A percentile compares a stretch with the other conserved stretches of the same genome.
Evolutionary conservation across 2,329 filamentous ascomycete species (phyloP).

Genomic region (Aspergillus niger): DNA sequence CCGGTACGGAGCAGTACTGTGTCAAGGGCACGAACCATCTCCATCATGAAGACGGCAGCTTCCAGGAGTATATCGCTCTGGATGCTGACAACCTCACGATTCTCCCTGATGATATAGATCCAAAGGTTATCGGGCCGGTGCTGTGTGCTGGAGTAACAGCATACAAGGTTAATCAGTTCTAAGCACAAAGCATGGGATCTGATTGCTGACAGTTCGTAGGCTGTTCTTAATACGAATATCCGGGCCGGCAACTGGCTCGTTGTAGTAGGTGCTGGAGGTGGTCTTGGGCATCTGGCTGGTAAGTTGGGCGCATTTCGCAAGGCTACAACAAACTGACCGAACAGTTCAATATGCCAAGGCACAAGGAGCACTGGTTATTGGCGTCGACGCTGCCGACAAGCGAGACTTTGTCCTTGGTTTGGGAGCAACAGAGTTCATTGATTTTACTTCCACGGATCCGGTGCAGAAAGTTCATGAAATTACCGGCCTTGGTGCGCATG

Average conservation of each 20-base stretch:
- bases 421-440: slow-evolving; percentile 45
- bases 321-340: background rate
- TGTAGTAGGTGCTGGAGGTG: slow-evolving; percentile 51
- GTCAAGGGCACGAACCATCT: slow-evolving; percentile 47
- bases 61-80: slow-evolving; percentile 49
- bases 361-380: slow-evolving; percentile 46
- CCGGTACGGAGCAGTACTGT: slow-evolving; percentile 46
- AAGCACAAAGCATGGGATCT: background rate
- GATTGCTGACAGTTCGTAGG: slow-evolving; percentile 26
- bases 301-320: slow-evolving; percentile 7
- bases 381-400: slow-evolving; percentile 46
- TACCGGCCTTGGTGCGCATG: slow-evolving; percentile 45
- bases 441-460: slow-evolving; percentile 42
- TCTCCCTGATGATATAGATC: slow-evolving; percentile 47
- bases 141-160: slow-evolving; percentile 50
- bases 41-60: slow-evolving; percentile 51
- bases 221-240: slow-evolving; percentile 46
- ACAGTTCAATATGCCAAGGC: slow-evolving; percentile 49
- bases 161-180: slow-evolving; percentile 39
- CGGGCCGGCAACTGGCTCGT: slow-evolving; percentile 45
- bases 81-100: slow-evolving; percentile 49
- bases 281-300: slow-evolving; percentile 50
- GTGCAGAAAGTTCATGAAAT: slow-evolving; percentile 38
- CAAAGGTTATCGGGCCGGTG: slow-evolving; percentile 44
- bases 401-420: slow-evolving; percentile 42